phyloP scores from a whole-genome alignment of 306 rosid genomes.

The Malus sylvestris region DNA sequence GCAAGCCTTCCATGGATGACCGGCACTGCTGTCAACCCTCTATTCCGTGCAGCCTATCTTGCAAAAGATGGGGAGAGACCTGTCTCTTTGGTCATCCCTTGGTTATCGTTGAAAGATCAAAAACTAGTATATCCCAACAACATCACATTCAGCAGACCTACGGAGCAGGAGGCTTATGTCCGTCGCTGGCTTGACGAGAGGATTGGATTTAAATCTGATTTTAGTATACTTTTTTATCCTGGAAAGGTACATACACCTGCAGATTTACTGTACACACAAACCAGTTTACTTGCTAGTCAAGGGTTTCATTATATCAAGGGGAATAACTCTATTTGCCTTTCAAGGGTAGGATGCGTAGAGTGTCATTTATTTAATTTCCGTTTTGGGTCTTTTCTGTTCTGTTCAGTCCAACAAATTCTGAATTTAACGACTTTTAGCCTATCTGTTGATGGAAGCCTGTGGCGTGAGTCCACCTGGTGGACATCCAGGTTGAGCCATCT shows the following conservation, averaged over 20 bases:
- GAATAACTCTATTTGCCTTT: not conserved
- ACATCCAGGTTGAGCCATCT: not conserved
- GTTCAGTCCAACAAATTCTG: not conserved
- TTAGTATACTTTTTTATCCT: conserved; percentile 63
- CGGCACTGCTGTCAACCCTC: conserved; percentile 93
- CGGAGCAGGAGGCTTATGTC: conserved; percentile 67
- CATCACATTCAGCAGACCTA: conserved; percentile 52
- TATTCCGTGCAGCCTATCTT: conserved; percentile 90
- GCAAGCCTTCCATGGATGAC: conserved; percentile 99
- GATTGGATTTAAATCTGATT: conserved; percentile 49
- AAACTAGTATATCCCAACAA: conserved; percentile 67
- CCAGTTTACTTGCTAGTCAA: not conserved
- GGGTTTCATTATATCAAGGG: not conserved
- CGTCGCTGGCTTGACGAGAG: conserved; percentile 79
- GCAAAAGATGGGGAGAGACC: conserved; percentile 51
- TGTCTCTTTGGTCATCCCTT: conserved; percentile 79
- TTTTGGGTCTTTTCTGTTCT: not conserved
- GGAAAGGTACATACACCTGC: conserved; percentile 49
- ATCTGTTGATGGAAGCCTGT: not conserved
- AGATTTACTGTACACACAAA: conserved; percentile 1
- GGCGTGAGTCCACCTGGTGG: not conserved
- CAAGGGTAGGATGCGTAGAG: not conserved
- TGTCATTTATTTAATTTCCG: not conserved
- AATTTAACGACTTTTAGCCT: not conserved
- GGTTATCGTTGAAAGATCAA: conserved; percentile 81